Evolutionary conservation across 371 early-diverging fungal genomes (phyloP).

Genomic region (Mitosporidium daphniae): DNA sequence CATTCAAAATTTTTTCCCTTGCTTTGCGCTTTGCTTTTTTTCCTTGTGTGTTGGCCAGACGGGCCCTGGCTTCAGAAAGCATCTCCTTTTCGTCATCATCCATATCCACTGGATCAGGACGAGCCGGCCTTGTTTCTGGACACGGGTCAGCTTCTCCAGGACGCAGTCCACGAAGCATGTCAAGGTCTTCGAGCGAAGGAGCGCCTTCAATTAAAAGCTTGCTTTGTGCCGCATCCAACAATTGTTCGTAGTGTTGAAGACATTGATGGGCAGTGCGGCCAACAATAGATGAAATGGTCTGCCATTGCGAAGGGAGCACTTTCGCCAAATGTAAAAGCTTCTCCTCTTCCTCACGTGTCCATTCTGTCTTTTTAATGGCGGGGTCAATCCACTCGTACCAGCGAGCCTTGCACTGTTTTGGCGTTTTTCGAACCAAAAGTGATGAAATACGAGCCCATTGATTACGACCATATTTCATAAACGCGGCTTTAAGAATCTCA

Average conservation of each 20-base stretch:
- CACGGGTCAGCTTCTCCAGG: conserved; percentile 88
- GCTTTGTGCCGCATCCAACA: conserved; percentile 57
- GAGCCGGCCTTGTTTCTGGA: conserved; percentile 69
- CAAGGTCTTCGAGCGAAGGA: conserved; percentile 1
- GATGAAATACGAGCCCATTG: conserved; percentile 93
- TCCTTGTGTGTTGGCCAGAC: conserved; percentile 86
- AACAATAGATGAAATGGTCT: conserved; percentile 82
- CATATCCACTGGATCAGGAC: conserved; percentile 91
- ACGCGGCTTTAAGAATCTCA: conserved; percentile 58
- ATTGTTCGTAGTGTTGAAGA: conserved; percentile 58
- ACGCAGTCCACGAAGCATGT: conserved; percentile 19
- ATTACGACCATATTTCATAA: conserved; percentile 87
- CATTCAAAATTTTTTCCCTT: conserved; percentile 71
- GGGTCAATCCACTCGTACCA: conserved; percentile 97
- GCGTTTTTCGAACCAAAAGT: conserved; percentile 55
- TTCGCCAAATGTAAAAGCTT: conserved; percentile 75
- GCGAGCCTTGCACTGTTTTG: conserved; percentile 86
- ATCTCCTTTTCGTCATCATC: conserved; percentile 94
- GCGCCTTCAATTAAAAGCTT: not conserved
- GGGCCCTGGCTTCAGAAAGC: conserved; percentile 79
- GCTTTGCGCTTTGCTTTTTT: conserved; percentile 93
- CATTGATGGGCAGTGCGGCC: conserved; percentile 91
- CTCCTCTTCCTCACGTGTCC: conserved; percentile 88
- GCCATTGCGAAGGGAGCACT: conserved; percentile 93
- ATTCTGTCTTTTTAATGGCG: conserved; percentile 84